phyloP scores from a whole-genome alignment of 768 basidiomycete species.

The Kwoniella sp. region DNA sequence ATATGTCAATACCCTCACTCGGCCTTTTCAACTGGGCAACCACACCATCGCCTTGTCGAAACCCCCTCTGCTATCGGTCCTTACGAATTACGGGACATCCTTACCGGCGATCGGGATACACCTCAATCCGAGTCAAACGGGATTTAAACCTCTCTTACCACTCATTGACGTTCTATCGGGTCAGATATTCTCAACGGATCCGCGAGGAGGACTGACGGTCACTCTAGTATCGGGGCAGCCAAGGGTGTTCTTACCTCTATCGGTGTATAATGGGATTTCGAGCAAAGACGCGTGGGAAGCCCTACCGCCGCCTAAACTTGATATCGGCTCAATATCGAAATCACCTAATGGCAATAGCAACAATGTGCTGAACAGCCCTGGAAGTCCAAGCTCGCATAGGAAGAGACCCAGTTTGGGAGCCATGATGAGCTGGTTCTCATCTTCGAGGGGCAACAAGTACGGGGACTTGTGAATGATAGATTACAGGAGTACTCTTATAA shows the following conservation, averaged over 20 bases:
- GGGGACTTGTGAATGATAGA: slow-evolving; percentile 3
- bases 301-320: slow-evolving; percentile 4
- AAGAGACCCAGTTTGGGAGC: slow-evolving; percentile 31
- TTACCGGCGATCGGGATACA: slow-evolving; percentile 29
- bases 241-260: slow-evolving; percentile 44
- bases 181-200: slow-evolving; percentile 44
- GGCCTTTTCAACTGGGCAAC: slow-evolving; percentile 29
- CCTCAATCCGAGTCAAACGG: slow-evolving; percentile 30
- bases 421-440: slow-evolving; percentile 33
- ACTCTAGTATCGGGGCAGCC: slow-evolving; percentile 42
- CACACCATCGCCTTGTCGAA: slow-evolving; percentile 48
- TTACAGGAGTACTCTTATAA: too few relatives aligned
- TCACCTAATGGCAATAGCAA: not conserved
- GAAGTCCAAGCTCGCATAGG: slow-evolving; percentile 22
- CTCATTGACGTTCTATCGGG: slow-evolving; percentile 43
- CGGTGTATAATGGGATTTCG: slow-evolving; percentile 22
- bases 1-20: slow-evolving; percentile 42
- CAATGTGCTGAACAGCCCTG: slow-evolving; percentile 16
- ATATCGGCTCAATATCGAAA: not conserved
- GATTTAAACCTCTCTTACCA: slow-evolving; percentile 42
- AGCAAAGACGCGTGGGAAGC: slow-evolving; percentile 19
- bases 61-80: slow-evolving; percentile 45
- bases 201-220: slow-evolving; percentile 38
- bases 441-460: slow-evolving; percentile 4
- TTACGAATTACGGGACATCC: slow-evolving; percentile 48